These are phyloP conservation scores for Wickerhamiella azyma DNA, from an alignment of 805 yeast species.

Conservation along the genomic window DNA sequence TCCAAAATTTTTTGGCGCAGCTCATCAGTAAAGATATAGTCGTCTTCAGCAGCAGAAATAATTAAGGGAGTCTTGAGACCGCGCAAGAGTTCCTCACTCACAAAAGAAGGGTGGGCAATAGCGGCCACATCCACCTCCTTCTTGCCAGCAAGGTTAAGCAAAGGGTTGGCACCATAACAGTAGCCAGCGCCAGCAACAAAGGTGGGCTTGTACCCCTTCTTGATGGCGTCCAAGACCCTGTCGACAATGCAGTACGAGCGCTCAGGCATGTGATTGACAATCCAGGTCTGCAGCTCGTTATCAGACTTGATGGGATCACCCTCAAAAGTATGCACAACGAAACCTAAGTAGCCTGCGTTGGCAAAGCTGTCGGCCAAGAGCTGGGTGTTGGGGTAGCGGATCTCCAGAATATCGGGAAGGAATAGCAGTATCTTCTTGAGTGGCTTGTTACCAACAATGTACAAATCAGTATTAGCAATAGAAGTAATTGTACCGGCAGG, in stretches of 20 bases:
- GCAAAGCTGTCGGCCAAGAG: slow-evolving; percentile 43
- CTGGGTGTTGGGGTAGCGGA: slow-evolving; percentile 39
- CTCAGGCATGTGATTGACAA: slow-evolving; percentile 9
- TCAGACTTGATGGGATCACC: slow-evolving; percentile 31
- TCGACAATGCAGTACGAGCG: slow-evolving; percentile 34
- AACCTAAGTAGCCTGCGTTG: slow-evolving; percentile 44
- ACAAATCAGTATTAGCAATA: slow-evolving; percentile 26
- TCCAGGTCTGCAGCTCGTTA: neutral
- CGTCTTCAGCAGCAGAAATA: slow-evolving; percentile 68
- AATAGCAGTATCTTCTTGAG: slow-evolving; percentile 44
- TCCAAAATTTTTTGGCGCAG: slow-evolving; percentile 49
- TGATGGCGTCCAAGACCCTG: slow-evolving; percentile 34
- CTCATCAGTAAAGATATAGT: slow-evolving; percentile 47
- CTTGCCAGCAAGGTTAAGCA: slow-evolving; percentile 28
- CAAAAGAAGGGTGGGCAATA: slow-evolving; percentile 76
- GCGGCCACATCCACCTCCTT: slow-evolving; percentile 43
- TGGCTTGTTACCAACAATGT: slow-evolving; percentile 34
- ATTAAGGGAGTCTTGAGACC: slow-evolving; percentile 47
- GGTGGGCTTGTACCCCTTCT: slow-evolving; percentile 32
- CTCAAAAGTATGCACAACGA: slow-evolving; percentile 62
- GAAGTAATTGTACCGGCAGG: too few relatives aligned
- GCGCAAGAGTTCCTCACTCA: slow-evolving; percentile 50
- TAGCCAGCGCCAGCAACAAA: slow-evolving; percentile 34
- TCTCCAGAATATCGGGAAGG: slow-evolving; percentile 56
- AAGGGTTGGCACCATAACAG: slow-evolving; percentile 36